Conservation (phyloP, 768 basidiomycete species). For the Ramaria rubella region DNA sequence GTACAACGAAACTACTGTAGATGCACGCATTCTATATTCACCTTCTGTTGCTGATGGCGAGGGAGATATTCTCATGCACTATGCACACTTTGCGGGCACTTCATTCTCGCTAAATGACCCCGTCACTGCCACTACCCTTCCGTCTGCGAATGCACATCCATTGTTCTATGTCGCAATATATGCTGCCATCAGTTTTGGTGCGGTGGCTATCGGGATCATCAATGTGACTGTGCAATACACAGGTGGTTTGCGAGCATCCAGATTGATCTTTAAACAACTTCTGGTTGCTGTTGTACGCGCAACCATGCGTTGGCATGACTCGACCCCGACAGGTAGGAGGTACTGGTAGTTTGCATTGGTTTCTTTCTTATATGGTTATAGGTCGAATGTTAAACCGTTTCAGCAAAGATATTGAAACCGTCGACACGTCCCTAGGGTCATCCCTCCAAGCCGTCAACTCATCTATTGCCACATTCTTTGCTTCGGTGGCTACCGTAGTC, state of each 20-base stretch:
- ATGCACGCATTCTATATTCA: not conserved
- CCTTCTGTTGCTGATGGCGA: conserved; percentile 2
- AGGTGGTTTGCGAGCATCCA: conserved; percentile 43
- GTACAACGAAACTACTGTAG: not conserved
- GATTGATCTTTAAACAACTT: conserved; percentile 40
- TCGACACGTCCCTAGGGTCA: conserved; percentile 64
- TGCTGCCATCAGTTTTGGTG: conserved; percentile 49
- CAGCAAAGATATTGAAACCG: conserved; percentile 81
- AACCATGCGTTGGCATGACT: conserved; percentile 81
- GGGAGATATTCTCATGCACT: not conserved
- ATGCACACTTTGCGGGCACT: not conserved
- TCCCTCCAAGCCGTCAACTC: conserved; percentile 72
- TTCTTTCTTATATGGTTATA: no score
- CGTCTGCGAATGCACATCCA: conserved; percentile 47
- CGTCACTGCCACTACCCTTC: conserved; percentile 10
- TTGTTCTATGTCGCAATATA: conserved; percentile 69
- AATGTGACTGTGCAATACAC: conserved; percentile 52
- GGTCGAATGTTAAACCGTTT: conserved; percentile 86
- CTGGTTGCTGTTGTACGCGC: conserved; percentile 68
- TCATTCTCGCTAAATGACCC: not conserved
- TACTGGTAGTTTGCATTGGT: not conserved
- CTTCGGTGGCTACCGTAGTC: conserved; percentile 64
- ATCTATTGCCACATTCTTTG: conserved; percentile 70
- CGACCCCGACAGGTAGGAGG: conserved; percentile 63
- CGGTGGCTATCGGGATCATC: conserved; percentile 40